Conservation (phyloP, 2,329 filamentous ascomycete genomes). For the Fusarium chlamydosporum region DNA sequence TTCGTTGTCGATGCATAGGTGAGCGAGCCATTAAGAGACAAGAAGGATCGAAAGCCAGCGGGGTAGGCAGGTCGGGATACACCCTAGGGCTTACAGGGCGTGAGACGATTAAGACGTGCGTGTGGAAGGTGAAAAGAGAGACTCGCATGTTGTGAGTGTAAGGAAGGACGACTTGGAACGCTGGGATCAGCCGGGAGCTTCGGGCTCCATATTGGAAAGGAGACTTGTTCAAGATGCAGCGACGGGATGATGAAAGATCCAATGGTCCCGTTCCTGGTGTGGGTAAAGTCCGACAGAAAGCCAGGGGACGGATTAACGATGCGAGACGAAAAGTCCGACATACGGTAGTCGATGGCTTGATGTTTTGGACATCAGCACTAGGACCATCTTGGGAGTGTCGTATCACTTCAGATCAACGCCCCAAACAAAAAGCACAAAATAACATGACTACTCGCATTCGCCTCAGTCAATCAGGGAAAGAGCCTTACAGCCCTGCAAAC, state of each 20-base stretch:
- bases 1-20: constrained; percentile 4
- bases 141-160: constrained; percentile 20
- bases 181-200: constrained; percentile 26
- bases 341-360: not conserved
- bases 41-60: constrained; percentile 22
- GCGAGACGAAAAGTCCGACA: constrained; percentile 12
- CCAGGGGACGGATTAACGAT: constrained; percentile 6
- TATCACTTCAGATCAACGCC: constrained; percentile 14
- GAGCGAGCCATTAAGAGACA: constrained; percentile 25
- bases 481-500: constrained; percentile 16
- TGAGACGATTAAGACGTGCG: constrained; percentile 19
- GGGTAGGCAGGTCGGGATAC: constrained; percentile 30
- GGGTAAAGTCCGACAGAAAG: constrained; percentile 14
- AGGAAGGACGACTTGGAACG: not conserved
- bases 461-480: constrained; percentile 7
- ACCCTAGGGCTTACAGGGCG: constrained; percentile 50
- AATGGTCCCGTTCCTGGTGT: constrained; percentile 38
- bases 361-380: constrained; percentile 37
- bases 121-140: constrained; percentile 3
- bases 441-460: constrained; percentile 10
- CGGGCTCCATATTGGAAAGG: constrained; percentile 12
- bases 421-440: constrained; percentile 1
- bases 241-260: constrained; percentile 45
- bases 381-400: constrained; percentile 11
- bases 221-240: constrained; percentile 28